phyloP scores from a whole-genome alignment of 495 filamentous ascomycete genomes.

The Penicillium macrosclerotiorum region DNA sequence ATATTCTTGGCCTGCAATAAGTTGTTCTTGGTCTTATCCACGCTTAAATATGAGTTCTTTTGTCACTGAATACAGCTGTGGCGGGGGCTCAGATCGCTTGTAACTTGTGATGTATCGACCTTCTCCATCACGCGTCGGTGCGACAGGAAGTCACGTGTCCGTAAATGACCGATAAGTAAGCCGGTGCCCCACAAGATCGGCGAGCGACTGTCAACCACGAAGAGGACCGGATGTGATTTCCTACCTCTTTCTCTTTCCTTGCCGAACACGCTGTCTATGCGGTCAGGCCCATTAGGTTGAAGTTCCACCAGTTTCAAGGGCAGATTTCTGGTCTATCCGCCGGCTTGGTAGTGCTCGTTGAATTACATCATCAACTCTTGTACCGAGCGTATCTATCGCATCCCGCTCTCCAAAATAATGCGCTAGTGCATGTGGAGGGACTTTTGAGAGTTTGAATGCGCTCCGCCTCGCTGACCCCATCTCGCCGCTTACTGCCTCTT shows the following conservation, averaged over 20 bases:
- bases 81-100: conserved; percentile 11
- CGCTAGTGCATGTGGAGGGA: too few relatives aligned
- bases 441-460: too few relatives aligned
- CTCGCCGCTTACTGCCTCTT: too few relatives aligned
- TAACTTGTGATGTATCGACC: conserved; percentile 20
- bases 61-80: background rate
- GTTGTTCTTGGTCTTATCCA: too few relatives aligned
- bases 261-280: background rate
- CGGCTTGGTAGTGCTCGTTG: background rate
- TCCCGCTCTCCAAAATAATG: background rate
- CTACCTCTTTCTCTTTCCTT: conserved; percentile 1
- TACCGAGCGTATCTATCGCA: background rate
- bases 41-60: background rate
- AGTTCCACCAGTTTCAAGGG: too few relatives aligned
- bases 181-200: conserved; percentile 22
- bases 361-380: background rate
- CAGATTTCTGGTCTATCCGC: conserved; percentile 1
- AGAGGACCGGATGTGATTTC: conserved; percentile 19
- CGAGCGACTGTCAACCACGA: conserved; percentile 9
- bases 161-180: conserved; percentile 2
- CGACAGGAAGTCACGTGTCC: conserved; percentile 35
- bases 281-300: conserved; percentile 2
- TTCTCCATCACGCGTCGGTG: conserved; percentile 26
- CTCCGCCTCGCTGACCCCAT: too few relatives aligned
- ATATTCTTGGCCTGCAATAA: too few relatives aligned